These are phyloP conservation scores for Debaryomyces sp. DNA, from an alignment of 1,139 yeast species.

Conservation along the genomic window DNA sequence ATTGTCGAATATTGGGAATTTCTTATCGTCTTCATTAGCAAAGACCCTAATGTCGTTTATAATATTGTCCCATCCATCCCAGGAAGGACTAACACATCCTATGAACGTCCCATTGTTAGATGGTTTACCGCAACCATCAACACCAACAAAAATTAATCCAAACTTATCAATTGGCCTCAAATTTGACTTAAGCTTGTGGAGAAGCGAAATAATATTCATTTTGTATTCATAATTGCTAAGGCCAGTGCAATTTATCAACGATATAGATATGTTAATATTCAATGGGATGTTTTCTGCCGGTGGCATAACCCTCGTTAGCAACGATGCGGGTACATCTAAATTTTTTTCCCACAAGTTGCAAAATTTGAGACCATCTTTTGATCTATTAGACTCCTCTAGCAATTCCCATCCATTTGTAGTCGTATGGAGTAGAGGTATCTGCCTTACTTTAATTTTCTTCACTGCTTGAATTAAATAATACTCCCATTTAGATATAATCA, in stretches of 20 bases:
- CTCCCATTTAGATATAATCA: constrained; percentile 47
- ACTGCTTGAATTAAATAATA: constrained; percentile 25
- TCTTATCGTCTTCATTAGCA: constrained; percentile 19
- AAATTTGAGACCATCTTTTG: constrained; percentile 41
- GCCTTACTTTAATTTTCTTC: constrained; percentile 14
- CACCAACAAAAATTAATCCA: constrained; percentile 58
- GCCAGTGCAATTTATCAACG: constrained; percentile 37
- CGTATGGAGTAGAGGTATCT: constrained; percentile 46
- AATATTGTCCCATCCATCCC: constrained; percentile 62
- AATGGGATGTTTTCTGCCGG: constrained; percentile 44
- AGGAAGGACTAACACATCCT: constrained; percentile 51
- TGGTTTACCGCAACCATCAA: constrained; percentile 39
- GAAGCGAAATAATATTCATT: constrained; percentile 23
- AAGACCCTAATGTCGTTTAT: constrained; percentile 44
- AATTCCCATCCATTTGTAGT: constrained; percentile 56
- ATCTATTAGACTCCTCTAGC: constrained; percentile 31
- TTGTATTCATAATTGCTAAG: constrained; percentile 38
- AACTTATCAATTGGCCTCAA: constrained; percentile 50
- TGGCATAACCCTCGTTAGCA: constrained; percentile 40
- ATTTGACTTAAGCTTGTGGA: constrained; percentile 28
- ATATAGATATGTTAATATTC: constrained; percentile 51
- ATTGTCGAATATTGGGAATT: constrained; percentile 17
- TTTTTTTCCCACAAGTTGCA: constrained; percentile 37
- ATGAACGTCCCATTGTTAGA: constrained; percentile 51
- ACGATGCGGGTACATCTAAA: constrained; percentile 39